Conservation (phyloP, 345 rosid genomes). For the Isatis tinctoria region DNA sequence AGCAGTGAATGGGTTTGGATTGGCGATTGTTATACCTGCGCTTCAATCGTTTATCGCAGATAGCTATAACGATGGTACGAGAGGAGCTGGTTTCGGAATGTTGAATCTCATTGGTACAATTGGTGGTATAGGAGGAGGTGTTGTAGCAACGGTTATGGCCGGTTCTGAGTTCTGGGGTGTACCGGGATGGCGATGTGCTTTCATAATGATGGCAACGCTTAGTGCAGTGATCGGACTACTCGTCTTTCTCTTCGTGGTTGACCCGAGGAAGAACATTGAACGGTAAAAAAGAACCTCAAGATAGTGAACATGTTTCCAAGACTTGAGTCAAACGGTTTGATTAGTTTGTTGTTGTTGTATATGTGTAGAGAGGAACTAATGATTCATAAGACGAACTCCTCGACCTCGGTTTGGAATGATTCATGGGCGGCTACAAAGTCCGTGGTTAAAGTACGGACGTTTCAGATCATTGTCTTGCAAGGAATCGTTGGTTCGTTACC, state of each 20-base stretch:
- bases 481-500: conserved; percentile 88
- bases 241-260: conserved; percentile 66
- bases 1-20: conserved; percentile 90
- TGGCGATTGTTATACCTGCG: conserved; percentile 96
- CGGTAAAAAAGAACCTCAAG: conserved; percentile 10
- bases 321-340: background rate
- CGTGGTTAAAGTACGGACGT: conserved; percentile 73
- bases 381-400: conserved; percentile 35
- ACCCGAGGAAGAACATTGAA: conserved; percentile 45
- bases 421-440: conserved; percentile 68
- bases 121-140: conserved; percentile 98
- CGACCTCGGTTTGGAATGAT: conserved; percentile 61
- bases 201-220: conserved; percentile 77
- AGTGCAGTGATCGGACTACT: conserved; percentile 75
- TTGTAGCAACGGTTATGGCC: conserved; percentile 90
- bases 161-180: conserved; percentile 66
- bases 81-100: conserved; percentile 93
- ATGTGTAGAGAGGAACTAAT: conserved; percentile 54
- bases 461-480: conserved; percentile 83
- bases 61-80: conserved; percentile 71
- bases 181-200: conserved; percentile 96
- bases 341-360: background rate
- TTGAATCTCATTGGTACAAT: conserved; percentile 69
- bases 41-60: conserved; percentile 96
- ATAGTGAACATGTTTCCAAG: background rate